phyloP scores from a whole-genome alignment of 805 yeast species.

The Yarrowia porcina region DNA sequence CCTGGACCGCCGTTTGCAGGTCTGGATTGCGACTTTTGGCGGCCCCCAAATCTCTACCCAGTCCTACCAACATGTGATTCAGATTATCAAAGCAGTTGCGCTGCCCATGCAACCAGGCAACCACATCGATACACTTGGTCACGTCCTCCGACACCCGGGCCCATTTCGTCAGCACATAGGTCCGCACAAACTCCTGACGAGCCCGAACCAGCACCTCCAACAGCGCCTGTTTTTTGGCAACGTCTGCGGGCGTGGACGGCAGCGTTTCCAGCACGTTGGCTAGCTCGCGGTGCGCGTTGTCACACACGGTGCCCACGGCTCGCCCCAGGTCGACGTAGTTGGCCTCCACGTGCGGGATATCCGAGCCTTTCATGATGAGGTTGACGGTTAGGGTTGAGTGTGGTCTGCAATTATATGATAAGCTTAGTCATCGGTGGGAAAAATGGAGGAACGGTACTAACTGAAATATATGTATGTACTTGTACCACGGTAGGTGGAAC shows the following conservation, averaged over 20 bases:
- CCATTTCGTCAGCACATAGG: slow-evolving; percentile 90
- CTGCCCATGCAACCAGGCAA: slow-evolving; percentile 83
- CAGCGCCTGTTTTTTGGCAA: slow-evolving; percentile 62
- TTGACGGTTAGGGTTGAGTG: slow-evolving; percentile 13
- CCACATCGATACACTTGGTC: slow-evolving; percentile 72
- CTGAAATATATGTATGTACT: too few relatives aligned
- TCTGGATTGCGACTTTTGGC: slow-evolving; percentile 95
- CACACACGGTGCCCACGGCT: slow-evolving; percentile 57
- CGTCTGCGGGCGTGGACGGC: slow-evolving; percentile 54
- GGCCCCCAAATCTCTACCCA: slow-evolving; percentile 68
- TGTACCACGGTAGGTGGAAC: too few relatives aligned
- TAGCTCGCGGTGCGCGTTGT: slow-evolving; percentile 61
- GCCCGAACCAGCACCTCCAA: slow-evolving; percentile 65
- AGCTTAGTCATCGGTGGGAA: background rate
- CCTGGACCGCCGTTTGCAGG: slow-evolving; percentile 80
- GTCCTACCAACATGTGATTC: slow-evolving; percentile 62
- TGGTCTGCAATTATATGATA: background rate
- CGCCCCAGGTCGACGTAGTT: slow-evolving; percentile 64
- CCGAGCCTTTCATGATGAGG: slow-evolving; percentile 24
- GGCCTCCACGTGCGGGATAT: slow-evolving; percentile 66
- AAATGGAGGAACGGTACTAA: background rate
- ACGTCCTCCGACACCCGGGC: slow-evolving; percentile 68
- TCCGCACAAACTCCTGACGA: slow-evolving; percentile 78
- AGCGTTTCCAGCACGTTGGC: slow-evolving; percentile 59
- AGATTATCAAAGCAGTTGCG: slow-evolving; percentile 63